phyloP scores from a whole-genome alignment of 2,329 filamentous ascomycete species.

The Drechslerella stenobrocha region DNA sequence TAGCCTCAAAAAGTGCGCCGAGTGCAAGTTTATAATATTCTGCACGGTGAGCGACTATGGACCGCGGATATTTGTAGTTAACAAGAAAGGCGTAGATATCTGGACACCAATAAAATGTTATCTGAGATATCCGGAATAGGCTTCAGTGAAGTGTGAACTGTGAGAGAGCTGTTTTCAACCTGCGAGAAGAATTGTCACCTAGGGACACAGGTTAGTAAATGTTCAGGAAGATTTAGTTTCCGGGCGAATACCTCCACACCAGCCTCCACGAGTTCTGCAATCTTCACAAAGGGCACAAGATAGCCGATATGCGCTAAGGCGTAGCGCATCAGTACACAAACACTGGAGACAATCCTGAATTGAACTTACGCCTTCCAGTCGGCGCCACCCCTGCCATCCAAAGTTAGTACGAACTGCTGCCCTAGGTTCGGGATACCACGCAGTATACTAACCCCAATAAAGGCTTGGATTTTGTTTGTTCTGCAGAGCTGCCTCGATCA shows the following conservation, averaged over 20 bases:
- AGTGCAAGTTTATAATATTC: conserved; percentile 30
- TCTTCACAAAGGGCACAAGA: conserved; percentile 37
- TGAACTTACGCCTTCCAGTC: conserved; percentile 40
- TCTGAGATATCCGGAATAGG: too few species aligned
- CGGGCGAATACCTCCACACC: conserved; percentile 22
- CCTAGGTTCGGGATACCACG: not conserved
- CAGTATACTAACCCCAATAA: not conserved
- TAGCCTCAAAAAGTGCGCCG: conserved; percentile 28
- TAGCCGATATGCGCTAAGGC: conserved; percentile 37
- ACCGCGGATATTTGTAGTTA: conserved; percentile 32
- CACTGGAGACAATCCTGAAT: not conserved
- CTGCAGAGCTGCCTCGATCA: conserved; percentile 10
- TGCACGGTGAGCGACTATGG: conserved; percentile 23
- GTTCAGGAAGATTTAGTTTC: not conserved
- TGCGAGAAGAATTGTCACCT: too few species aligned
- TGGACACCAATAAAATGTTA: too few species aligned
- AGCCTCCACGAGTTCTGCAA: conserved; percentile 33
- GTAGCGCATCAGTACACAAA: not conserved
- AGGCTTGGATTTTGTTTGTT: conserved; percentile 10
- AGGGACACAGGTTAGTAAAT: not conserved
- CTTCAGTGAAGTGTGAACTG: not conserved
- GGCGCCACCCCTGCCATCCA: conserved; percentile 29
- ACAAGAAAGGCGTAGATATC: conserved; percentile 42
- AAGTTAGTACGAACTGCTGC: conserved; percentile 1
- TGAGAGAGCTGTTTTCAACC: too few species aligned